Evolutionary conservation across 106 monocot species (phyloP), one percentile per base, ranked within the genome.

Genomic region (Chionographis japonica): DNA sequence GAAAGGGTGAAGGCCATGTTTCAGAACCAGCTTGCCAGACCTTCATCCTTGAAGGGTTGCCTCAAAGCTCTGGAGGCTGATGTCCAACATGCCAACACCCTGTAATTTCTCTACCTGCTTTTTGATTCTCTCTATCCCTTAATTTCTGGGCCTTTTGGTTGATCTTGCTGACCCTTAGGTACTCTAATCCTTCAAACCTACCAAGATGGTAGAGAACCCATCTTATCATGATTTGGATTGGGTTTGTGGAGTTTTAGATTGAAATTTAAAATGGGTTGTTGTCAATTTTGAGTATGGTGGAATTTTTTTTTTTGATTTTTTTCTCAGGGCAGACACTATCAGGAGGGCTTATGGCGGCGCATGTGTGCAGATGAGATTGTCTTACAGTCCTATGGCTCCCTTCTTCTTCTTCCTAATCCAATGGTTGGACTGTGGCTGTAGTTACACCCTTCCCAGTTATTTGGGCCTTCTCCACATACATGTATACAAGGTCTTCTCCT

Each of bases 311-410:
- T 62, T 10, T 69, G 38, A 37, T 9, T 11, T 4, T 12, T 12
- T 11, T 58, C 71, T 59, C 80, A 90, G 90, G 80, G 86, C 90
- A 18, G 75, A 83, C 43, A 73, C 75, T 65, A 58, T 86, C 59
- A 79, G 78, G 37, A 80, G 70, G 60, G 80, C 72, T 40, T 78
- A 78, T 67, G 90, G 90, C 11, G 90, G 90, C 35, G 72, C 86
- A 19, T 86, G 78, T 63, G 68, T 90, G 17, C 86, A 86, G 77
- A 90, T 90, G 86, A 86, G 80, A 65, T 62, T 90, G 56, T 83
- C 85, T 12, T 90, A 78, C 46, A 86, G 83, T 52, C 72, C 78
- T 52, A 75, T 90, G 39, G 75, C 86, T 17, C 83, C 86, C 27
- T 18, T 90, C n/a, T 66, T 80, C 41, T 65, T 90, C 13, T 86